Evolutionary conservation across 345 rosid species (phyloP).

Genomic region (Tarenaya hassleriana): DNA sequence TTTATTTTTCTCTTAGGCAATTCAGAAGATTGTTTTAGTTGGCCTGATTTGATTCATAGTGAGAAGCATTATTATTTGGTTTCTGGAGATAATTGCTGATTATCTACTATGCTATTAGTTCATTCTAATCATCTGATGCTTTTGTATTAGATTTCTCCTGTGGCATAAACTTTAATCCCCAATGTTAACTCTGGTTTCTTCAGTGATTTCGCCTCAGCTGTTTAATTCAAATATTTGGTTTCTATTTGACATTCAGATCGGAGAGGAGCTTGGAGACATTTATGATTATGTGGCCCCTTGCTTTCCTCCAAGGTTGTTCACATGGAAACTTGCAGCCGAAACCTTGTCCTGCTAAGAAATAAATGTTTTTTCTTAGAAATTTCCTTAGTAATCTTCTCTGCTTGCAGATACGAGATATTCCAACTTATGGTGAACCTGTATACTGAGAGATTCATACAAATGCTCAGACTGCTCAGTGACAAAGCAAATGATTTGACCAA

Average conservation of each 20-base stretch:
- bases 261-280: constrained; percentile 98
- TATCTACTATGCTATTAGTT: constrained; percentile 7
- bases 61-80: background rate
- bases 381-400: constrained; percentile 22
- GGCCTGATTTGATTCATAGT: background rate
- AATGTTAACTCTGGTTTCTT: constrained; percentile 5
- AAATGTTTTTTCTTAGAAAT: too few relatives aligned
- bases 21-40: constrained; percentile 14
- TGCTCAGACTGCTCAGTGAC: constrained; percentile 96
- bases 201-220: constrained; percentile 9
- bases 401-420: constrained; percentile 94
- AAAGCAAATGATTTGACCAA: constrained; percentile 82
- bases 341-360: constrained; percentile 2
- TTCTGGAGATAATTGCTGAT: constrained; percentile 9
- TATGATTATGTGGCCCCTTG: constrained; percentile 99
- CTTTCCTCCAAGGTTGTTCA: constrained; percentile 81
- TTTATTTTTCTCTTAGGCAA: constrained; percentile 6
- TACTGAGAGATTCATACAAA: constrained; percentile 97
- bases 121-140: constrained; percentile 4
- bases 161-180: constrained; percentile 6
- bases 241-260: constrained; percentile 54
- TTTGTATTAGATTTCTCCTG: background rate
- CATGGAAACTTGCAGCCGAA: constrained; percentile 9
- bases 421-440: constrained; percentile 98
- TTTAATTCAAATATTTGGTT: constrained; percentile 4